Evolutionary conservation across 257 asterid genomes (phyloP).

Genomic region (Nyctanthes arbortristis): DNA sequence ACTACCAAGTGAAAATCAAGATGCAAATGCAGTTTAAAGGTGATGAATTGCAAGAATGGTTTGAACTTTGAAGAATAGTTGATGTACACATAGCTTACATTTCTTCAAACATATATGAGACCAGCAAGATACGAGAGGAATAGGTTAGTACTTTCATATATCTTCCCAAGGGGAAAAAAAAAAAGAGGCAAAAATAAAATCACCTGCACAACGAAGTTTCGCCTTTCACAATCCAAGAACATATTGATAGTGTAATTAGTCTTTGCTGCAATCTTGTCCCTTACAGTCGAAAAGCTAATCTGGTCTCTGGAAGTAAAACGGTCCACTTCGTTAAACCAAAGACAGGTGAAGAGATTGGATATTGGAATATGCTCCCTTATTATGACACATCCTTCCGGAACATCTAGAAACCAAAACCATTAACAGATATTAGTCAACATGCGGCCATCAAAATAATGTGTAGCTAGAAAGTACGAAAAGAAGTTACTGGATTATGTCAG

Average conservation of each 20-base stretch:
- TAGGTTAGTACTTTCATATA: neutral
- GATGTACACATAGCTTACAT: neutral
- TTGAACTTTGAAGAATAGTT: too few species aligned
- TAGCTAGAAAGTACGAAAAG: too few species aligned
- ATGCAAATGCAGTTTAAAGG: neutral
- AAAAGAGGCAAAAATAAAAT: neutral
- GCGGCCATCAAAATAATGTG: too few species aligned
- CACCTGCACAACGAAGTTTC: conserved; percentile 94
- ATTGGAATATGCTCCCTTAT: conserved; percentile 84
- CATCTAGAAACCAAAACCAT: conserved; percentile 57
- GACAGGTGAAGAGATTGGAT: conserved; percentile 86
- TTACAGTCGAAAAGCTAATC: conserved; percentile 84
- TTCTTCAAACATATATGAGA: neutral
- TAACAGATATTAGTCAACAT: conserved; percentile 9
- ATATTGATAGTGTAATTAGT: conserved; percentile 79
- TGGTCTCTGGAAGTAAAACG: conserved; percentile 95
- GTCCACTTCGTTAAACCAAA: conserved; percentile 94
- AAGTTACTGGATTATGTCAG: too few species aligned
- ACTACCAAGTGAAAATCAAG: neutral
- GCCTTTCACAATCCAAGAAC: conserved; percentile 94
- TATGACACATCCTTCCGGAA: conserved; percentile 96
- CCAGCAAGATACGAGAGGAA: neutral
- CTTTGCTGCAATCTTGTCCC: conserved; percentile 75
- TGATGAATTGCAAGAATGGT: neutral
- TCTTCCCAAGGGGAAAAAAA: neutral